phyloP scores from a whole-genome alignment of 73 alveolate genomes.

The Paramecium octaurelia region DNA sequence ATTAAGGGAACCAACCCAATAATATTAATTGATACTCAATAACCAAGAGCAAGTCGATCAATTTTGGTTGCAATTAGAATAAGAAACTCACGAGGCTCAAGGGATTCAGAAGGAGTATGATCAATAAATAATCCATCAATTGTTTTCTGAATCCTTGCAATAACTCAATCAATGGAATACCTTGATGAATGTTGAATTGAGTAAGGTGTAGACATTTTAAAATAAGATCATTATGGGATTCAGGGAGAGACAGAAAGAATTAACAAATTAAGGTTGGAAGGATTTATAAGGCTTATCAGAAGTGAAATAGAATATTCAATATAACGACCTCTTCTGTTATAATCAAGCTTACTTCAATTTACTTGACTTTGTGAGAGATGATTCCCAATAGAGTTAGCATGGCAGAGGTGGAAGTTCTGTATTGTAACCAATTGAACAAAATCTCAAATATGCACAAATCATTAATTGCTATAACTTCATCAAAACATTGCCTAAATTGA shows the following conservation, averaged over 20 bases:
- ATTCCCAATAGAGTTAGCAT: background rate
- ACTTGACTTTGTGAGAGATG: conserved; percentile 14
- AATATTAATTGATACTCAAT: background rate
- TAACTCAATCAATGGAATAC: conserved; percentile 4
- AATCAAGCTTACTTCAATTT: conserved; percentile 9
- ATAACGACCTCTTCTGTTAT: background rate
- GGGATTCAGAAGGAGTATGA: background rate
- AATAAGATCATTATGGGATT: background rate
- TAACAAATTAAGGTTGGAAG: background rate
- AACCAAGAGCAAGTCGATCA: background rate
- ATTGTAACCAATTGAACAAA: background rate
- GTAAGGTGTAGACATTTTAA: background rate
- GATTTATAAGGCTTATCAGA: background rate
- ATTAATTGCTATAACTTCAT: background rate
- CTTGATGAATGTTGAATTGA: background rate
- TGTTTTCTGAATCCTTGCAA: background rate
- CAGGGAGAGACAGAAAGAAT: background rate
- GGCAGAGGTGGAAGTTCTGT: background rate
- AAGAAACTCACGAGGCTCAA: background rate
- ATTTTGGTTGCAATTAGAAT: background rate
- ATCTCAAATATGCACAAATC: background rate
- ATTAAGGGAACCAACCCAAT: background rate
- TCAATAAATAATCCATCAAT: background rate
- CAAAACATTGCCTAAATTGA: background rate
- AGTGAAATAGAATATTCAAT: background rate